Evolutionary conservation across 73 alveolate genomes (phyloP).

Genomic region (Tetrahymena borealis): DNA sequence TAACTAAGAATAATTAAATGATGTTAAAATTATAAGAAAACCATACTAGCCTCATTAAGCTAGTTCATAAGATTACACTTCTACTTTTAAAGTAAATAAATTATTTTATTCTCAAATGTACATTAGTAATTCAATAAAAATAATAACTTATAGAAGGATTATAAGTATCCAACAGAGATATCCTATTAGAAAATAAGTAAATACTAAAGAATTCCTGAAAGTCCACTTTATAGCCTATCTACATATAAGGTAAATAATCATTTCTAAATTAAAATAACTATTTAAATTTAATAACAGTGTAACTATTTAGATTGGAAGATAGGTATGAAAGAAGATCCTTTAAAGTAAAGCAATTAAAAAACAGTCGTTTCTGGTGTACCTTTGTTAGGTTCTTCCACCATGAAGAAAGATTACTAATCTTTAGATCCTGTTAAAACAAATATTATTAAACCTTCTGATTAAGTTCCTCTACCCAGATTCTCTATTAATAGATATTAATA

Average conservation of each 20-base stretch:
- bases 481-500: background rate
- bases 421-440: background rate
- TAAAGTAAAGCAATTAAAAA: background rate
- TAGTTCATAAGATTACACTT: background rate
- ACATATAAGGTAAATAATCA: background rate
- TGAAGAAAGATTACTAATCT: background rate
- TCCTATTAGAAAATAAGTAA: background rate
- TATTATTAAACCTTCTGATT: background rate
- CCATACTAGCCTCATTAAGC: background rate
- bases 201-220: background rate
- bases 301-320: background rate
- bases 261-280: background rate
- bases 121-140: background rate
- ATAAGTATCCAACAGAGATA: background rate
- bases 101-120: background rate
- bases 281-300: background rate
- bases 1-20: background rate
- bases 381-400: background rate
- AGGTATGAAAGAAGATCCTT: background rate
- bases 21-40: background rate
- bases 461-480: background rate
- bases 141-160: background rate
- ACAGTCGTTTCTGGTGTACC: background rate
- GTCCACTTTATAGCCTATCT: background rate
- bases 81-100: background rate